phyloP scores from a whole-genome alignment of 345 rosid genomes.

The Populus davidiana region DNA sequence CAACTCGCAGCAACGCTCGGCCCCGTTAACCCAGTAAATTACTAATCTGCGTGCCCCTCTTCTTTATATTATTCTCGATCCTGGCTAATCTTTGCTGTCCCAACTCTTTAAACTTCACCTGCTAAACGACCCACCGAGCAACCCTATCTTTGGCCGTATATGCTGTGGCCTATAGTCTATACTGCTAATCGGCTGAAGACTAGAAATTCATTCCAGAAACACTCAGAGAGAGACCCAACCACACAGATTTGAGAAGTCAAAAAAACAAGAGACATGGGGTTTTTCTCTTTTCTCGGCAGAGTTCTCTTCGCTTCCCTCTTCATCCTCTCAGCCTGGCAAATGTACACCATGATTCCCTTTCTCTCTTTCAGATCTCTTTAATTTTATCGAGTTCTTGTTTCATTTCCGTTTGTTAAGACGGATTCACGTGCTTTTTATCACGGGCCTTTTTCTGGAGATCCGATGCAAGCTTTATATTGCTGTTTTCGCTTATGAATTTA shows the following conservation, averaged over 20 bases:
- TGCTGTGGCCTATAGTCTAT: neutral
- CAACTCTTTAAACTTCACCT: too few relatives aligned
- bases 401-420: neutral
- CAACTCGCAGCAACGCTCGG: too few relatives aligned
- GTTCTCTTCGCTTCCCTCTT: conserved; percentile 86
- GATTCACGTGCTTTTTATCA: neutral
- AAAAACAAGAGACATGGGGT: conserved; percentile 54
- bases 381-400: neutral
- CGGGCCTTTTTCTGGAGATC: neutral
- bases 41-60: neutral
- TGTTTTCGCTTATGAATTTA: neutral
- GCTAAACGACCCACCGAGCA: neutral
- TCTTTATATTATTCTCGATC: too few relatives aligned
- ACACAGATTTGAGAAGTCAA: neutral
- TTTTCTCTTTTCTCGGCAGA: conserved; percentile 84
- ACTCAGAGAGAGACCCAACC: neutral
- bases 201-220: neutral
- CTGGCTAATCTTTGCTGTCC: too few relatives aligned
- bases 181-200: neutral
- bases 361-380: conserved; percentile 14
- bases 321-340: conserved; percentile 91
- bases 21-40: too few relatives aligned
- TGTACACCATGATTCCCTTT: conserved; percentile 33
- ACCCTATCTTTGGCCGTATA: neutral
- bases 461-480: neutral